These are phyloP conservation scores for Insectozyma bohioensis DNA, from an alignment of 1,139 yeast species.

Conservation along the genomic window DNA sequence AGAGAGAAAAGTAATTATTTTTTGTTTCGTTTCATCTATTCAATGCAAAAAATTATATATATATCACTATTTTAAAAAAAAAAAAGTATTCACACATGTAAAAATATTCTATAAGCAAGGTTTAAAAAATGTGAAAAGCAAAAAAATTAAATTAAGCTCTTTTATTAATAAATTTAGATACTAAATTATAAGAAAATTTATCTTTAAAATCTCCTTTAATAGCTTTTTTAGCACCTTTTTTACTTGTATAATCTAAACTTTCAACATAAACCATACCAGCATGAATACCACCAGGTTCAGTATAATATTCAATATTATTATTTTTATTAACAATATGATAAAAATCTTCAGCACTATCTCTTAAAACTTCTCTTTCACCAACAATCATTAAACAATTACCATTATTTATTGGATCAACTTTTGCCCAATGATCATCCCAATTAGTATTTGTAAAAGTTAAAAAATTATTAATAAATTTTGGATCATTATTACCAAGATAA, in stretches of 20 bases:
- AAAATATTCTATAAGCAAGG: too few relatives aligned
- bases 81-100: too few relatives aligned
- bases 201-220: conserved; percentile 25
- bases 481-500: conserved; percentile 23
- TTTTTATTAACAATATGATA: conserved; percentile 19
- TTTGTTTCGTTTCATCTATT: too few relatives aligned
- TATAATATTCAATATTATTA: conserved; percentile 18
- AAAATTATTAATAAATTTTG: conserved; percentile 15
- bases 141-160: too few relatives aligned
- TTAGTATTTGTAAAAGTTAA: conserved; percentile 24
- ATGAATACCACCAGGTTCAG: conserved; percentile 36
- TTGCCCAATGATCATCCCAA: conserved; percentile 29
- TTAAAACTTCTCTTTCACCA: conserved; percentile 42
- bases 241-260: conserved; percentile 28
- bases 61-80: too few relatives aligned
- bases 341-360: conserved; percentile 27
- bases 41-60: too few relatives aligned
- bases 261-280: conserved; percentile 31
- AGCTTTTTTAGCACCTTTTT: conserved; percentile 23
- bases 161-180: conserved; percentile 11
- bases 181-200: conserved; percentile 20
- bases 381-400: conserved; percentile 29
- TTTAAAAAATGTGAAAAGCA: too few relatives aligned
- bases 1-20: too few relatives aligned
- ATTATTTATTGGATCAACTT: conserved; percentile 27